Percentiles rank a stretch among this genome's conserved stretches.
These are phyloP conservation scores for Phytomonas sp. DNA, from an alignment of 208 protist genomes.

Conservation along the genomic window DNA sequence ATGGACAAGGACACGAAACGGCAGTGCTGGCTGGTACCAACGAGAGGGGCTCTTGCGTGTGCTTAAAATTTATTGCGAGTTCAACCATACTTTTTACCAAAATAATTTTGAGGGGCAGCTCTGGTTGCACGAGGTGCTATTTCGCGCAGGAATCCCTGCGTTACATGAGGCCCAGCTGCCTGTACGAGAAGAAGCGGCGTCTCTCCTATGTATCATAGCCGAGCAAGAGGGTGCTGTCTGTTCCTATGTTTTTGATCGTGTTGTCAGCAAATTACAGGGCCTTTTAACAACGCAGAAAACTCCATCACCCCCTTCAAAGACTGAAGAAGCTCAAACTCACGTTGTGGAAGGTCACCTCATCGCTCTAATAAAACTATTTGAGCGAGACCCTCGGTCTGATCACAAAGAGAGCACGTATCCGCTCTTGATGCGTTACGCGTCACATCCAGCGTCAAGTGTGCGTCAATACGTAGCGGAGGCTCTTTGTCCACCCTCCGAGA, in stretches of 20 bases:
- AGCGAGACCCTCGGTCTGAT: slow-evolving; percentile 11
- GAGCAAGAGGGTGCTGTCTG: slow-evolving; percentile 15
- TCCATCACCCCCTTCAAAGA: slow-evolving; percentile 3
- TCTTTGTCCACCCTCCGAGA: slow-evolving; percentile 35
- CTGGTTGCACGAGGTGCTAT: slow-evolving; percentile 22
- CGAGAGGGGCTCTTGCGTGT: slow-evolving; percentile 23
- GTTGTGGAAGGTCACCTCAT: slow-evolving; percentile 41
- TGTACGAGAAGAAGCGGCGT: slow-evolving; percentile 42
- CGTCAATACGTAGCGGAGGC: slow-evolving; percentile 64
- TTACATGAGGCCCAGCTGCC: slow-evolving; percentile 47
- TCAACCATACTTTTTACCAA: slow-evolving; percentile 5
- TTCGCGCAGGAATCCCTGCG: slow-evolving; percentile 38
- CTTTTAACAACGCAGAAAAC: slow-evolving; percentile 6
- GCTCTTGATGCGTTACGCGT: slow-evolving; percentile 40
- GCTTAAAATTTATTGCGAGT: slow-evolving; percentile 6
- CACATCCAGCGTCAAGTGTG: slow-evolving; percentile 61
- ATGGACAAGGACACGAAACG: not conserved
- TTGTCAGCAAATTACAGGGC: slow-evolving; percentile 19
- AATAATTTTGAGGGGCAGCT: not conserved
- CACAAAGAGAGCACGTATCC: slow-evolving; percentile 11
- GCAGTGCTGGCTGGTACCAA: slow-evolving; percentile 14
- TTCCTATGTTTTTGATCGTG: slow-evolving; percentile 20
- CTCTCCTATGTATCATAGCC: slow-evolving; percentile 21
- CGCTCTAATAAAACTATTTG: slow-evolving; percentile 21
- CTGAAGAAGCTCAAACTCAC: slow-evolving; percentile 20